These are phyloP conservation scores for Sporisorium reilianum DNA, from an alignment of 1,284 basidiomycete species.

Conservation along the genomic window DNA sequence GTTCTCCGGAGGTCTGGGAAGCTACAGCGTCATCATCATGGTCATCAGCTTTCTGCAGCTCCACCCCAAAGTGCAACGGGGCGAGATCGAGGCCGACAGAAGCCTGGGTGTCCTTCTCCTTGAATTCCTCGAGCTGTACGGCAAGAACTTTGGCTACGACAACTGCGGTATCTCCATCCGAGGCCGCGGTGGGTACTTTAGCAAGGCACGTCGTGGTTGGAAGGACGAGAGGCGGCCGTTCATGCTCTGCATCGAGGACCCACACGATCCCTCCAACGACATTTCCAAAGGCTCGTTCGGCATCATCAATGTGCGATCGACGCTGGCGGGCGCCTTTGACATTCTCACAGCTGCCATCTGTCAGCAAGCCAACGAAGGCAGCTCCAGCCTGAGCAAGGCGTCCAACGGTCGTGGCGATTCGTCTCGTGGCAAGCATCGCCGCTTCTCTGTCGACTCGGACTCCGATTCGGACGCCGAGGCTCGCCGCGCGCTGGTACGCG, in stretches of 20 bases:
- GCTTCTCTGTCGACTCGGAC: slow-evolving; percentile 39
- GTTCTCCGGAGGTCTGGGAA: slow-evolving; percentile 91
- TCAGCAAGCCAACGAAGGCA: slow-evolving; percentile 57
- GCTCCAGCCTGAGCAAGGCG: slow-evolving; percentile 9
- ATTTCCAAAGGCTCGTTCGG: slow-evolving; percentile 89
- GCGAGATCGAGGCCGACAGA: slow-evolving; percentile 84
- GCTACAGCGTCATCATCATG: slow-evolving; percentile 92
- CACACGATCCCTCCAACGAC: slow-evolving; percentile 90
- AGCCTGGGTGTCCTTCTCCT: slow-evolving; percentile 92
- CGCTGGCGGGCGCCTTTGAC: slow-evolving; percentile 86
- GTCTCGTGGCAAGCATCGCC: slow-evolving; percentile 23
- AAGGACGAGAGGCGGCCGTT: slow-evolving; percentile 72
- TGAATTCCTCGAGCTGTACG: slow-evolving; percentile 97
- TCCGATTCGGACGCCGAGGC: slow-evolving; percentile 52
- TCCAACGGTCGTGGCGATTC: slow-evolving; percentile 14
- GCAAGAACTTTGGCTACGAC: slow-evolving; percentile 82
- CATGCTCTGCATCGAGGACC: slow-evolving; percentile 90
- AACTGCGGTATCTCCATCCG: slow-evolving; percentile 80
- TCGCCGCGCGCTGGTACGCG: slow-evolving; percentile 47
- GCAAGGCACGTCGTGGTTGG: slow-evolving; percentile 66
- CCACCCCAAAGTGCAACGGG: slow-evolving; percentile 91
- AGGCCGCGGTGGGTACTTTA: slow-evolving; percentile 82
- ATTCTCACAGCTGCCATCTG: slow-evolving; percentile 76
- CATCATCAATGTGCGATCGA: slow-evolving; percentile 83
- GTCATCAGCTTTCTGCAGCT: slow-evolving; percentile 94